phyloP scores from a whole-genome alignment of 176 grass and related monocot genomes.

The Hordeum vulgare region DNA sequence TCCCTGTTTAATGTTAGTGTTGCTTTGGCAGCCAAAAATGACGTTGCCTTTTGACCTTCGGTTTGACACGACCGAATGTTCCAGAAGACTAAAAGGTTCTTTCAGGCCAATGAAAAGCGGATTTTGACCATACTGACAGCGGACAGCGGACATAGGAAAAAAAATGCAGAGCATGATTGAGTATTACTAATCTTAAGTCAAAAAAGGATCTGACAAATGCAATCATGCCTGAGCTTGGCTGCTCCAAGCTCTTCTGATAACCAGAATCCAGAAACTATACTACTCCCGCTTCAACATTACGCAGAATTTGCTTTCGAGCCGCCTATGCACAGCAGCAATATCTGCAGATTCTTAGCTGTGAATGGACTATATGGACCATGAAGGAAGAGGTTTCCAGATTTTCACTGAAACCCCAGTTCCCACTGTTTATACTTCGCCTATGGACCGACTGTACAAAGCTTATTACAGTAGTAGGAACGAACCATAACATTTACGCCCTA shows the following conservation, averaged over 20 bases:
- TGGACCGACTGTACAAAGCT: not conserved
- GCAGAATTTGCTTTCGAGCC: not conserved
- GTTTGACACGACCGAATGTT: constrained; percentile 25
- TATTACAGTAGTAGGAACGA: not conserved
- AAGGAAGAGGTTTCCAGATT: no score
- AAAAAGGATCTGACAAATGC: not conserved
- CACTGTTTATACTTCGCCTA: no score
- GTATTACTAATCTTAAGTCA: not conserved
- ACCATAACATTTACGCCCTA: not conserved
- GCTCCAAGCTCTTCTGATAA: not conserved
- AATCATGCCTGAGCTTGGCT: not conserved
- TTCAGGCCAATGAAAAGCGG: not conserved
- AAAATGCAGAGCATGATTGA: not conserved
- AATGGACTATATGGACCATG: not conserved
- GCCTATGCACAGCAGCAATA: not conserved
- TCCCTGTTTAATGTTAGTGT: not conserved
- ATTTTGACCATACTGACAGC: not conserved
- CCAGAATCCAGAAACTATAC: not conserved
- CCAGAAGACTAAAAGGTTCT: not conserved
- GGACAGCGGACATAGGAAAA: not conserved
- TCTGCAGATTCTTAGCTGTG: not conserved
- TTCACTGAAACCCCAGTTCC: no score
- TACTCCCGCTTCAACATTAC: not conserved
- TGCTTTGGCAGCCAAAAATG: not conserved
- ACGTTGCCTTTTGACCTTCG: not conserved